Evolutionary conservation across 345 rosid species (phyloP).

Genomic region (Fremontodendron californicum): DNA sequence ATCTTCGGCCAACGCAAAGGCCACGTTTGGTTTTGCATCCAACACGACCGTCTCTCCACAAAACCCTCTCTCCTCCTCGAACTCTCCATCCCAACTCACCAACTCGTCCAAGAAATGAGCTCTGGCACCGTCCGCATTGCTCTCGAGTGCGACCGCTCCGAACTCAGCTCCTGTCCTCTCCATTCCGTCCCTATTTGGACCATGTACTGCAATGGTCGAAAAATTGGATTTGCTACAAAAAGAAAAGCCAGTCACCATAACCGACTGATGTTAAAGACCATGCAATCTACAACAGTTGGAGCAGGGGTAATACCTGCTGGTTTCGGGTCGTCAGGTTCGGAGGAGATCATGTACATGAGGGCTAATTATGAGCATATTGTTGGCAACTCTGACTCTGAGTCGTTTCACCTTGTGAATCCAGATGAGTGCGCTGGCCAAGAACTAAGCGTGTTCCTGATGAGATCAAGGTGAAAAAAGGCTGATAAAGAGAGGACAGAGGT

Average conservation of each 20-base stretch:
- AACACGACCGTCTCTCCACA: conserved; percentile 66
- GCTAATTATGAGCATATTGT: conserved; percentile 82
- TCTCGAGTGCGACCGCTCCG: conserved; percentile 57
- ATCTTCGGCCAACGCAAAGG: conserved; percentile 76
- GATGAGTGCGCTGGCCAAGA: conserved; percentile 75
- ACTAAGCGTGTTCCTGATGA: conserved; percentile 68
- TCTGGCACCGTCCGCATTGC: conserved; percentile 73
- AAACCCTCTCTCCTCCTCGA: conserved; percentile 73
- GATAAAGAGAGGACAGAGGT: neutral
- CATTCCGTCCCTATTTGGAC: conserved; percentile 72
- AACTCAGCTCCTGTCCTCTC: conserved; percentile 43
- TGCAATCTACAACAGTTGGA: conserved; percentile 75
- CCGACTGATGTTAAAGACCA: conserved; percentile 51
- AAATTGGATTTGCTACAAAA: conserved; percentile 54
- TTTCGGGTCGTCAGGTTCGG: conserved; percentile 38
- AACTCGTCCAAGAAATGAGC: conserved; percentile 68
- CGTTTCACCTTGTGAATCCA: conserved; percentile 75
- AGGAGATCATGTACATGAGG: conserved; percentile 78
- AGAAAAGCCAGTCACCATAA: conserved; percentile 46
- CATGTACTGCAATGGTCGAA: conserved; percentile 63
- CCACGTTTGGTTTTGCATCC: conserved; percentile 87
- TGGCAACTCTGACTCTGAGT: conserved; percentile 70
- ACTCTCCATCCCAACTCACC: conserved; percentile 62
- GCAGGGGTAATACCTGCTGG: conserved; percentile 70
- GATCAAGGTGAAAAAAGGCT: conserved; percentile 14